A percentile compares a stretch with the other conserved stretches of the same genome.
Evolutionary conservation across 768 basidiomycete species (phyloP).

Genomic region (Boletus rufocinnamomeus): DNA sequence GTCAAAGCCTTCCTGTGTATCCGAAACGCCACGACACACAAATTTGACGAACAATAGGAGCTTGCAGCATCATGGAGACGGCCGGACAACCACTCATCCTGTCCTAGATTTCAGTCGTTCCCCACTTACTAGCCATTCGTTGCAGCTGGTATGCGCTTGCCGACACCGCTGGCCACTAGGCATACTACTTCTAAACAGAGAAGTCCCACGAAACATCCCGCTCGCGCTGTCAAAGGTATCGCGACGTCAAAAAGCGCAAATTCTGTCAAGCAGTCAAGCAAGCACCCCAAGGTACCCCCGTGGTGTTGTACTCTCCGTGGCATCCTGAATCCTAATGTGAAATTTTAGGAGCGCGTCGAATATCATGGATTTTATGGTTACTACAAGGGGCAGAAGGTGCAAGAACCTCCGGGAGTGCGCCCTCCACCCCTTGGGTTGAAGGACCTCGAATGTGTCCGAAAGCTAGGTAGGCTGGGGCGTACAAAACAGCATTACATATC

Average conservation of each 20-base stretch:
- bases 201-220: slow-evolving; percentile 13
- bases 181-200: slow-evolving; percentile 6
- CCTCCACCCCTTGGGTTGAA: slow-evolving; percentile 37
- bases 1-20: slow-evolving; percentile 9
- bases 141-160: slow-evolving; percentile 19
- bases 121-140: neutral
- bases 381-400: slow-evolving; percentile 17
- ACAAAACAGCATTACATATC: neutral
- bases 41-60: slow-evolving; percentile 26
- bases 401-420: slow-evolving; percentile 38
- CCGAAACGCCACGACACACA: neutral
- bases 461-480: slow-evolving; percentile 36
- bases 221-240: slow-evolving; percentile 11
- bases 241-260: slow-evolving; percentile 7
- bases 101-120: neutral
- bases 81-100: neutral
- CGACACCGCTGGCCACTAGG: slow-evolving; percentile 9
- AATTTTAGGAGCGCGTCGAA: slow-evolving; percentile 19
- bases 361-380: slow-evolving; percentile 13
- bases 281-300: slow-evolving; percentile 8
- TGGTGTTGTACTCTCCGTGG: neutral
- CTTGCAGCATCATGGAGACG: neutral
- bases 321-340: slow-evolving; percentile 2
- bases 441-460: slow-evolving; percentile 45
- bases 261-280: slow-evolving; percentile 6